These are phyloP conservation scores for Boletus rex-veris DNA, from an alignment of 768 basidiomycete genomes.

Conservation along the genomic window DNA sequence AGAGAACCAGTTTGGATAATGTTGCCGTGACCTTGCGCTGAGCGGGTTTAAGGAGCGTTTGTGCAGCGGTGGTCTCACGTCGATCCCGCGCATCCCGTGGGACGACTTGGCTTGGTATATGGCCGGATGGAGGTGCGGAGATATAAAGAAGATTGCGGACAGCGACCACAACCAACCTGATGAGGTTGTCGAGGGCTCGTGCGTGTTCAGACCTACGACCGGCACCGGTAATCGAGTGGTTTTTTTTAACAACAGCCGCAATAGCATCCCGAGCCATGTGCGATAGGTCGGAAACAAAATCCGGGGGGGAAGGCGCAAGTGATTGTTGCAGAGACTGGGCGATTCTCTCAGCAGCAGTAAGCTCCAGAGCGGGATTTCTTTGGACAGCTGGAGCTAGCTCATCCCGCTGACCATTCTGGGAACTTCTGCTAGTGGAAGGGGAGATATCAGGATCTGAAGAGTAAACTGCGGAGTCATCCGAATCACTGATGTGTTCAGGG, in stretches of 20 bases:
- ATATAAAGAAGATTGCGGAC: conserved; percentile 77
- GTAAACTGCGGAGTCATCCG: conserved; percentile 68
- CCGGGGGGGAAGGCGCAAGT: conserved; percentile 54
- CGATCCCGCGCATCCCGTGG: conserved; percentile 48
- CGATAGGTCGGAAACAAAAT: conserved; percentile 59
- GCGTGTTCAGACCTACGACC: conserved; percentile 53
- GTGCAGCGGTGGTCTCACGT: conserved; percentile 41
- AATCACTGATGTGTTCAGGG: conserved; percentile 57
- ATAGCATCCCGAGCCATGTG: conserved; percentile 57
- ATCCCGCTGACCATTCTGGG: conserved; percentile 27
- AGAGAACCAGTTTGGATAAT: conserved; percentile 83
- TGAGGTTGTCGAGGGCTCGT: conserved; percentile 56
- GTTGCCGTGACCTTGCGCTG: conserved; percentile 88
- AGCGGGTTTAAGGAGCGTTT: conserved; percentile 68
- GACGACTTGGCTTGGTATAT: conserved; percentile 55
- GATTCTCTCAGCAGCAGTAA: conserved; percentile 65
- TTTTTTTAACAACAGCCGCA: conserved; percentile 53
- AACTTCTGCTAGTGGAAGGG: conserved; percentile 30
- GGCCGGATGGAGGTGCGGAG: conserved; percentile 54
- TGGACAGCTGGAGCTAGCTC: conserved; percentile 13
- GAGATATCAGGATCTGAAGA: conserved; percentile 33
- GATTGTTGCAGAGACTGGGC: conserved; percentile 63
- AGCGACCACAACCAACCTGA: conserved; percentile 60
- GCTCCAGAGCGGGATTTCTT: conserved; percentile 34
- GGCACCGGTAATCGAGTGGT: conserved; percentile 46